Evolutionary conservation across 805 yeast genomes (phyloP), one percentile per base, ranked within the genome.

Genomic region (Teunomyces pallodes): DNA sequence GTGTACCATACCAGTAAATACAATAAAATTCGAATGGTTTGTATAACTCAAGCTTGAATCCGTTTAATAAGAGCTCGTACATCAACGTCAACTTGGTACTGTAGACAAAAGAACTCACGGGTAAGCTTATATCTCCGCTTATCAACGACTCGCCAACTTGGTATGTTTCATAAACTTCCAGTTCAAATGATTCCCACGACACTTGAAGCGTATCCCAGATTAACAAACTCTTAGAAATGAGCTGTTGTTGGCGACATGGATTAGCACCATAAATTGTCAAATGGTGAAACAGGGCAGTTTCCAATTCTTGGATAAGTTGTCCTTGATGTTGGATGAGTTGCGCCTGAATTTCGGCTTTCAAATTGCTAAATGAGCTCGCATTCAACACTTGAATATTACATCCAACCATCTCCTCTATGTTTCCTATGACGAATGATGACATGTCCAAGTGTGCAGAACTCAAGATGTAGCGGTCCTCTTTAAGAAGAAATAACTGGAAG

Each of bases 171-270:
- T 58, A 65, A 6, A 79, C 47, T 5, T 70, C 72, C 12, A 74
- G 54, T 60, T 90, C 97, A 32, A 83, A 71, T 4, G 71, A 65
- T 57, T 89, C 96, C 46, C 86, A 76, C 36, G 77, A 76, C 8
- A 87, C 94, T 59, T 92, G 97, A 29, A 88, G 68, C 1, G 90
- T 76, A 64, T 92, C 97, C 86, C 92, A 88, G 54, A 41, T 77
- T 57, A 47, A 82, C 59, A 58, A 77, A 70, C 58, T 83, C 72
- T 53, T 83, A 70, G 57, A 85, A 67, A 52, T 58, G 41, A 86
- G 80, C 61, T 89, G 96, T 53, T 97, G 80, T 59, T 89, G 90
- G 47, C 96, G 76, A 43, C 95, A 82, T 31, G 90, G 83, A 58
- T 92, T 92, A 62, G 84, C 64, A 7, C 66, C 73, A 36, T 49